These are phyloP conservation scores for Fusarium sp. DNA, from an alignment of 2,329 filamentous ascomycete genomes.

Conservation along the genomic window DNA sequence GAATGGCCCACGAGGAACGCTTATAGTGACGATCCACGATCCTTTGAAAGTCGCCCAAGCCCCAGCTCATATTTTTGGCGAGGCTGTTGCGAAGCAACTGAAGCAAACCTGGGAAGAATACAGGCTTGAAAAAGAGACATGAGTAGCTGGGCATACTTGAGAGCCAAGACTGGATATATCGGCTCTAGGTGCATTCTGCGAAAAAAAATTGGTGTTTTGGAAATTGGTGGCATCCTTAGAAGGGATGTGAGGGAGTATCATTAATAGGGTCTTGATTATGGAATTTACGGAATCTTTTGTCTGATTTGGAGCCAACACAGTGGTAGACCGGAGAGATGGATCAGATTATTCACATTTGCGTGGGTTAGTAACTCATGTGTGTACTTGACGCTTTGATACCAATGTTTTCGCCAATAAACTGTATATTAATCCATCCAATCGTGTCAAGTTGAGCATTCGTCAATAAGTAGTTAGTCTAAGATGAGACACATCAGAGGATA, in stretches of 20 bases:
- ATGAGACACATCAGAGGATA: not conserved
- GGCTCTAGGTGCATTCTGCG: not conserved
- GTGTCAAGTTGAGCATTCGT: not conserved
- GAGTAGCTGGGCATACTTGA: not conserved
- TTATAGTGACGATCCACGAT: constrained; percentile 27
- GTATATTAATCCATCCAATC: not conserved
- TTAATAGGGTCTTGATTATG: not conserved
- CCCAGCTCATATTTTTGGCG: constrained; percentile 38
- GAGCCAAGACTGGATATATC: not conserved
- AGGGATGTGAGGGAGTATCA: not conserved
- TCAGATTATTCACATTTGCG: not conserved
- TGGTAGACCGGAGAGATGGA: not conserved
- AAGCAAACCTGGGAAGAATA: constrained; percentile 27
- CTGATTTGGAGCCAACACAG: not conserved
- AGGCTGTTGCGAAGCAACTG: constrained; percentile 34
- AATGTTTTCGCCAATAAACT: not conserved
- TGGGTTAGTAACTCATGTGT: not conserved
- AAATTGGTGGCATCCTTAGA: not conserved
- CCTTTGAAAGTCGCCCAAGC: constrained; percentile 25
- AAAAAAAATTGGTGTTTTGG: not conserved
- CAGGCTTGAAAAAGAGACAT: not conserved
- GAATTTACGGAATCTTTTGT: not conserved
- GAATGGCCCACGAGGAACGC: constrained; percentile 28
- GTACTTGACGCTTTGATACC: not conserved
- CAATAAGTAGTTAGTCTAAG: not conserved